Percentiles rank a stretch among this genome's conserved stretches.
phyloP scores from a whole-genome alignment of 208 protist species.

The Crithidia bombi region DNA sequence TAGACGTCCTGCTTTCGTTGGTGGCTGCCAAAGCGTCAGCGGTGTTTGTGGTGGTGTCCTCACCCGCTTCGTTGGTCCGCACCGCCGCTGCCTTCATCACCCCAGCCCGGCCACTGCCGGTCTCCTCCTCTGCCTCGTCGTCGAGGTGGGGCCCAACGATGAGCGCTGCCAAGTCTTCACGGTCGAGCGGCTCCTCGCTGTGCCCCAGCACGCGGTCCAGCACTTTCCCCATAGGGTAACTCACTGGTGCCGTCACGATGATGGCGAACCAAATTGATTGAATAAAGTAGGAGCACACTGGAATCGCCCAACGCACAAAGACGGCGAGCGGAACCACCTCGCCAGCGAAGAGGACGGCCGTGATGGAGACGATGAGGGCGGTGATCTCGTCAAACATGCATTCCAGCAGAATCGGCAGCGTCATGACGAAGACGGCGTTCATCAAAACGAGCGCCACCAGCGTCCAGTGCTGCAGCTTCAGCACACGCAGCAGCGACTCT shows the following conservation, averaged over 20 bases:
- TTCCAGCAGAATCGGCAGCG: slow-evolving; percentile 84
- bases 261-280: slow-evolving; percentile 77
- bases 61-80: background rate
- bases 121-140: slow-evolving; percentile 16
- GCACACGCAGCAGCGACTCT: slow-evolving; percentile 41
- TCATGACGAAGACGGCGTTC: slow-evolving; percentile 80
- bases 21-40: background rate
- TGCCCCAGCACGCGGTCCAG: slow-evolving; percentile 81
- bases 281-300: slow-evolving; percentile 61
- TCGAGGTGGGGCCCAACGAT: slow-evolving; percentile 47
- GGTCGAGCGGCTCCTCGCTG: slow-evolving; percentile 61
- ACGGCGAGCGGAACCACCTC: slow-evolving; percentile 93
- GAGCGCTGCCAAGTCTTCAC: slow-evolving; percentile 75
- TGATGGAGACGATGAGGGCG: slow-evolving; percentile 84
- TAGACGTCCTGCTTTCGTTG: background rate
- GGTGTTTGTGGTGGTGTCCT: background rate
- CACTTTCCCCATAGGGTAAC: slow-evolving; percentile 79
- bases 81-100: slow-evolving; percentile 4
- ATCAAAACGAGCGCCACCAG: slow-evolving; percentile 85
- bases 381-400: slow-evolving; percentile 61
- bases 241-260: slow-evolving; percentile 63
- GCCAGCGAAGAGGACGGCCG: slow-evolving; percentile 85
- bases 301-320: slow-evolving; percentile 84
- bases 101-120: background rate
- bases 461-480: slow-evolving; percentile 72